phyloP scores from a whole-genome alignment of 139 green algal species.

The Chlamydomonas incerta region DNA sequence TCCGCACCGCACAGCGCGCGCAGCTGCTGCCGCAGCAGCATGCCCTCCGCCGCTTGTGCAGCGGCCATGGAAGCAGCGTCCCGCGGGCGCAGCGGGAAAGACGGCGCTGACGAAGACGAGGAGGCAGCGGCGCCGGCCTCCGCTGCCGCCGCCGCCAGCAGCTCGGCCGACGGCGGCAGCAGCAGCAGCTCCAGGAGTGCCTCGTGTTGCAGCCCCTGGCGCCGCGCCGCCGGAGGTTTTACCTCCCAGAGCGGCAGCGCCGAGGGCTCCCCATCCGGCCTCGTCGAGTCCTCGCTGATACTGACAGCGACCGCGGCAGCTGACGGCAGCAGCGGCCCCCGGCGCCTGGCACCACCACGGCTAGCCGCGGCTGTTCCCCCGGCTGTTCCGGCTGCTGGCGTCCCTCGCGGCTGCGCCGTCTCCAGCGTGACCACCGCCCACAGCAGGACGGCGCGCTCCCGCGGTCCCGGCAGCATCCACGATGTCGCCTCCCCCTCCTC shows the following conservation, averaged over 20 bases:
- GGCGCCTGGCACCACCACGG: too few relatives aligned
- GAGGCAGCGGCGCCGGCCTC: neutral
- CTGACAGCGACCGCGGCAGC: too few relatives aligned
- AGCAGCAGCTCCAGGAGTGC: conserved; percentile 9
- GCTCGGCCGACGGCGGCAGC: neutral
- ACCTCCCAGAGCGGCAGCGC: neutral
- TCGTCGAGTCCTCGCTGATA: too few relatives aligned
- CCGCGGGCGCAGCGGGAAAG: neutral
- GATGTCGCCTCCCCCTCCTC: neutral
- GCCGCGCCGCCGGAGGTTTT: neutral
- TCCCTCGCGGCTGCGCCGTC: neutral
- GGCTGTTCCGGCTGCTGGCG: neutral
- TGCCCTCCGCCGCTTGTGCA: neutral
- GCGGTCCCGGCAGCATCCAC: neutral
- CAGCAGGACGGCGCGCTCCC: conserved; percentile 13
- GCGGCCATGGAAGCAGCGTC: neutral
- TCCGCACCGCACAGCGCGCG: neutral
- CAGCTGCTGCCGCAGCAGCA: neutral
- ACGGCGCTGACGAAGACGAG: neutral
- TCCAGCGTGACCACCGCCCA: conserved; percentile 28
- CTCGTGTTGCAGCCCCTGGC: neutral
- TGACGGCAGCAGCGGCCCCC: too few relatives aligned
- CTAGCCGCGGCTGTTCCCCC: neutral
- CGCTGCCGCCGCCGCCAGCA: neutral
- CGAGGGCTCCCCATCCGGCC: neutral